A percentile compares a stretch with the other conserved stretches of the same genome.
phyloP scores from a whole-genome alignment of 768 basidiomycete species.

The Rhodotorula paludigena region DNA sequence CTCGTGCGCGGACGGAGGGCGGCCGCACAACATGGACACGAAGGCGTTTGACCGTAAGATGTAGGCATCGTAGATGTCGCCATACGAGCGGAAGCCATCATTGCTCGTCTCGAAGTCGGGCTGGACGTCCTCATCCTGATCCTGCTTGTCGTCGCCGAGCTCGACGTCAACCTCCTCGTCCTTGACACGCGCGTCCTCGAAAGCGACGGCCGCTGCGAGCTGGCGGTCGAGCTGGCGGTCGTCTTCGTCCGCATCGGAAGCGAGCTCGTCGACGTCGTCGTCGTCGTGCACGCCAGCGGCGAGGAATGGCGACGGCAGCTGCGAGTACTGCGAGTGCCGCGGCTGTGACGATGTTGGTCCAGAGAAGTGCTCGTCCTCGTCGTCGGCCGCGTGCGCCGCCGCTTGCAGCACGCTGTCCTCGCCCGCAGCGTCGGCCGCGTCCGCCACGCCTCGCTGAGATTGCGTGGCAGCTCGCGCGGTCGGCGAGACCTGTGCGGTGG shows the following conservation, averaged over 20 bases:
- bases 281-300: no score
- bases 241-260: conserved; percentile 4
- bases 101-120: neutral
- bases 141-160: neutral
- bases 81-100: no score
- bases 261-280: neutral
- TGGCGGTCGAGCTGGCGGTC: conserved; percentile 9
- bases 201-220: neutral
- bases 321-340: conserved; percentile 11
- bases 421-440: neutral
- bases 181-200: no score
- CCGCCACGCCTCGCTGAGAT: no score
- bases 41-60: no score
- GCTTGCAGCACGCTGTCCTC: neutral
- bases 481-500: neutral
- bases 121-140: neutral
- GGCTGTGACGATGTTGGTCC: neutral
- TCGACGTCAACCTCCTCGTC: neutral
- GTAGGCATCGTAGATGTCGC: no score
- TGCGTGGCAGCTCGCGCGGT: neutral
- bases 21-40: no score
- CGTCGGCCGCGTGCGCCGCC: no score
- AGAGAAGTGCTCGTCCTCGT: no score
- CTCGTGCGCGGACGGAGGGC: no score
- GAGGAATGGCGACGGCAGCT: neutral